Percentiles rank a stretch among this genome's conserved stretches.
phyloP scores from a whole-genome alignment of 345 rosid genomes.

The Syzygium jambos region DNA sequence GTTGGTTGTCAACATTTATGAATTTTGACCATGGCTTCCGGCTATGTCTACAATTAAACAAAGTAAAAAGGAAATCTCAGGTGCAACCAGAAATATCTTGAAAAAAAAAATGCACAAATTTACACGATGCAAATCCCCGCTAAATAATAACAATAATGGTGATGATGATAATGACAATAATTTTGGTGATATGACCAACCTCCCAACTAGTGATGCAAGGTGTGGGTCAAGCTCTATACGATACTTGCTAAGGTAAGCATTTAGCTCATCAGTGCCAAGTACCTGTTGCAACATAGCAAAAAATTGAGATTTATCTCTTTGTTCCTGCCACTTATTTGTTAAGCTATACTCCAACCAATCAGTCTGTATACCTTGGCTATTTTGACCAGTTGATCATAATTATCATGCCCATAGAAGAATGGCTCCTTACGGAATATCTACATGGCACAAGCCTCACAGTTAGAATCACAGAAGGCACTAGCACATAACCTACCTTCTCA shows the following conservation, averaged over 20 bases:
- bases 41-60: constrained; percentile 45
- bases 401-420: constrained; percentile 97
- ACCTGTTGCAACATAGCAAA: constrained; percentile 33
- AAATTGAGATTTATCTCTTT: neutral
- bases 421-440: constrained; percentile 99
- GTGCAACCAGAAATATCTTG: neutral
- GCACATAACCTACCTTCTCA: constrained; percentile 5
- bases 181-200: constrained; percentile 29
- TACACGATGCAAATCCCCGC: neutral
- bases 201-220: constrained; percentile 86
- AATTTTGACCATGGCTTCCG: constrained; percentile 93
- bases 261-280: constrained; percentile 89
- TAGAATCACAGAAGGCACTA: constrained; percentile 10
- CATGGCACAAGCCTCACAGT: constrained; percentile 18
- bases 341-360: neutral
- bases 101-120: neutral
- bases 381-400: constrained; percentile 94
- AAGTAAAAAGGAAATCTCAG: neutral
- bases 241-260: constrained; percentile 69
- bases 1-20: constrained; percentile 80
- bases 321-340: neutral
- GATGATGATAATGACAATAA: neutral
- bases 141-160: neutral
- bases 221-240: constrained; percentile 88
- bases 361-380: constrained; percentile 68